Base-by-base conservation (phyloP, 2,329 filamentous ascomycete species). In the Xylaria sp. region DNA sequence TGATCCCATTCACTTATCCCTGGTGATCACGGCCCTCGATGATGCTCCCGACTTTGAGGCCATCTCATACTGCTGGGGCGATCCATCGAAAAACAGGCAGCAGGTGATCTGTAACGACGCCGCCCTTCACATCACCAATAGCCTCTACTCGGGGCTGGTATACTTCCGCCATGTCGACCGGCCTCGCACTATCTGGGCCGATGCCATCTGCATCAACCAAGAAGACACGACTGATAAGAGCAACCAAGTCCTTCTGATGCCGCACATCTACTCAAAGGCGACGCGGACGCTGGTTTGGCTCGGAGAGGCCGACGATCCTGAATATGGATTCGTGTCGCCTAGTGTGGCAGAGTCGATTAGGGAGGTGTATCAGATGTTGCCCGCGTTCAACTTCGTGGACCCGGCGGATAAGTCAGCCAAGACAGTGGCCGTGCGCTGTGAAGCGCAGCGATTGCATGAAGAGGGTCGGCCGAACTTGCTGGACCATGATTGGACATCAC, bases 251-350 rank as follows among this genome's bases (percentile, higher is more conserved):
- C 2, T 46, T 35, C 37, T 61, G 4, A 61, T 61, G 59, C 56
- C 59, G 6, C 49, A 51, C 9, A 61, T 59, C 53, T 61, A 61
- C 50, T 61, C 59, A 2, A 48, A 48, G 13, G 56, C 59, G n/a
- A 54, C 46, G 5, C 35, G 49, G 16, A 51, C 49, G 8, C 35
- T 61, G 16, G 54, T 48, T 3, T 61, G 59, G 59, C 56, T 61
- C 10, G 59, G 59, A 1, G 9, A 50, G 8, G 49, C 44, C 4
- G 6, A 59, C n/a, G 56, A 59, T 4, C 52, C 59, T 35, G 34
- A 23, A 7, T 51, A 39, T 18, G 59, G 59, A n/a, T 9, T 23
- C 4, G 46, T 60, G 23, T 49, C 54, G 10, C 52, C 54, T 7
- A 13, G n/a, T 47, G 59, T 60, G 13, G 18, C 46, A 4, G 37